Conservation (phyloP, 345 rosid species). For the Dimocarpus longan region DNA sequence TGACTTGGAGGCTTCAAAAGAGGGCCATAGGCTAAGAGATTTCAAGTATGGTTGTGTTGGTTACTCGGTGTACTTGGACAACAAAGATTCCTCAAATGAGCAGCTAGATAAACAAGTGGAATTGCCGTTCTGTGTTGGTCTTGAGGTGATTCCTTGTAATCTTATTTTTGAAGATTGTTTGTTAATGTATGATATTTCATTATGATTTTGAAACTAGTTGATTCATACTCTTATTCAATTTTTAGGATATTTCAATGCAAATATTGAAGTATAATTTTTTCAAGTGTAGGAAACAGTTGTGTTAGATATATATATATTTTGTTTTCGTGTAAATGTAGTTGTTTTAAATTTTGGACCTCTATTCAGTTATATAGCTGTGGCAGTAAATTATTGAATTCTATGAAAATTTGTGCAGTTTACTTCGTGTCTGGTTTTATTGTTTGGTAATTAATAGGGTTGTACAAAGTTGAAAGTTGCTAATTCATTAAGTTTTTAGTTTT, state of each 20-base stretch:
- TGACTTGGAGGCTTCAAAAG: slow-evolving; percentile 45
- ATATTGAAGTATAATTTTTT: no score
- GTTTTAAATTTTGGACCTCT: background rate
- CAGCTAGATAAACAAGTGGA: slow-evolving; percentile 31
- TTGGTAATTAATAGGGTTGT: background rate
- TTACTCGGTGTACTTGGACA: slow-evolving; percentile 44
- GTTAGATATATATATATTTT: no score
- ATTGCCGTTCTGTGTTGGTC: slow-evolving; percentile 47
- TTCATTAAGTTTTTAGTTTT: background rate
- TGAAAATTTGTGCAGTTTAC: no score
- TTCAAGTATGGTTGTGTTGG: slow-evolving; percentile 53
- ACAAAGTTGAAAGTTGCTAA: background rate
- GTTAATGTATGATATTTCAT: background rate
- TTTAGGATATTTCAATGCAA: background rate
- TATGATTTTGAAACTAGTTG: background rate
- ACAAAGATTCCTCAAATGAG: slow-evolving; percentile 29
- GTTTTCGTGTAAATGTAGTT: no score
- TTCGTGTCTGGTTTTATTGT: background rate
- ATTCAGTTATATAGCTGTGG: background rate
- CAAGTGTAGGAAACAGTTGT: no score
- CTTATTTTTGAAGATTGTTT: slow-evolving; percentile 11
- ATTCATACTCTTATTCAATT: background rate
- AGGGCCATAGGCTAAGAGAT: slow-evolving; percentile 36
- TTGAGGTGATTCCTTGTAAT: slow-evolving; percentile 39
- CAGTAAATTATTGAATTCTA: background rate